Evolutionary conservation across 495 filamentous ascomycete genomes (phyloP), one percentile per base, ranked within the genome.

Genomic region (Aspergillus bridgeri): DNA sequence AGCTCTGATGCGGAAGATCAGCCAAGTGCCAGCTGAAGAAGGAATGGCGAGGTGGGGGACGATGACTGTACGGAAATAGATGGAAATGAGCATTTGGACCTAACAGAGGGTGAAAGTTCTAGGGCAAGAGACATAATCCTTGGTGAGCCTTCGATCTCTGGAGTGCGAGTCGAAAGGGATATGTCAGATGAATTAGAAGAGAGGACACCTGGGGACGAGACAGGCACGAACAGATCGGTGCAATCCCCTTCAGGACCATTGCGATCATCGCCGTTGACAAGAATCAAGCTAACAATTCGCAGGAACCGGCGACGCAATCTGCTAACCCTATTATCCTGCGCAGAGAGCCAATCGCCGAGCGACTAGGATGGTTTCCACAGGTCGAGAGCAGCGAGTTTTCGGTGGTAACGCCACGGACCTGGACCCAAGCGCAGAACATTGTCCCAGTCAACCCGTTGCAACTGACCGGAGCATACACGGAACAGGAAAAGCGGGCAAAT

Each of bases 331-430:
- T 48, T 5, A 48, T 23, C 17, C 46, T 48, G 46, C 46, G 22
- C 46, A 23, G 46, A 48, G 46, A 48, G 46, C 6, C 46, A 48
- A 48, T 48, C 46, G 46, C 46, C 46, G 46, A 20, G 46, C 46
- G 46, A 18, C 46, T 18, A 48, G 46, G 11, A 22, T 18, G 6
- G 46, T 23, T 48, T 7, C 46, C 46, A 18, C 46, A 48, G 46
- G 20, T 27, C 25, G 25, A 20, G 46, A 13, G 3, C 18, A 48
- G 5, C 46, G 46, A 23, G 46, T 23, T 48, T 3, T 18, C 46
- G 20, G 5, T 20, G 43, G 43, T 45, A 45, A 21, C 13, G 3
- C 20, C 46, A 48, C 46, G 3, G 46, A 48, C 46, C 6, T 13
- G 46, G 46, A 23, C 46, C 46, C 46, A 48, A 21, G 17, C 46